phyloP scores from a whole-genome alignment of 257 asterid genomes.

The Capsicum baccatum region DNA sequence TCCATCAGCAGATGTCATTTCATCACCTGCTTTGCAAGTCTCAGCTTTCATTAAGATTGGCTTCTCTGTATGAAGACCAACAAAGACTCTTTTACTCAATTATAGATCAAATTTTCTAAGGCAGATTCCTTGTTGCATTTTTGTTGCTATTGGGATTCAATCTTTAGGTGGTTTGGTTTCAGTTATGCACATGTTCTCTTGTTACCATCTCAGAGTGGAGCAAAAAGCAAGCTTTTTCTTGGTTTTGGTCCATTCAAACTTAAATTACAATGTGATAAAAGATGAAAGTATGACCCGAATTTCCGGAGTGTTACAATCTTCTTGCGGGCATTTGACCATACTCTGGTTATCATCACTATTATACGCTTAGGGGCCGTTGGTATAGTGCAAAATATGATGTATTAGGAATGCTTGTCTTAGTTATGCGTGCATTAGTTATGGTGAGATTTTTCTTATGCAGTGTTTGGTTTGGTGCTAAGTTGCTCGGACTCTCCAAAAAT shows the following conservation, averaged over 20 bases:
- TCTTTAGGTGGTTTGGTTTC: neutral
- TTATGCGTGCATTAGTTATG: too few species aligned
- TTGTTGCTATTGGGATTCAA: neutral
- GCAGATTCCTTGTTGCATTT: constrained; percentile 15
- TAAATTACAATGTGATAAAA: neutral
- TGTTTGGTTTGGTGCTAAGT: too few species aligned
- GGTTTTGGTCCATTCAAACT: neutral
- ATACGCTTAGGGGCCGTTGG: too few species aligned
- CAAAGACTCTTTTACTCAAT: neutral
- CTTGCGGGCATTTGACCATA: too few species aligned
- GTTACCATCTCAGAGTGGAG: neutral
- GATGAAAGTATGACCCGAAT: neutral
- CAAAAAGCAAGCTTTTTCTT: neutral
- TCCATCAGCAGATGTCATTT: neutral
- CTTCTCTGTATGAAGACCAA: neutral
- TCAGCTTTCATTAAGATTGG: neutral
- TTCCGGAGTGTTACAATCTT: too few species aligned
- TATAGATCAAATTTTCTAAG: neutral
- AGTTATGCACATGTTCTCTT: neutral
- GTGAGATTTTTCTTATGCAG: too few species aligned
- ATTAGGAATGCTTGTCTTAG: too few species aligned
- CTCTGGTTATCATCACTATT: too few species aligned
- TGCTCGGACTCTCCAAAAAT: too few species aligned
- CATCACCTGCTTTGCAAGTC: constrained; percentile 5
- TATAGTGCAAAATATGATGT: too few species aligned